These are phyloP conservation scores for Tylopilus cervinicoccineus DNA, from an alignment of 768 basidiomycete species.

Conservation along the genomic window DNA sequence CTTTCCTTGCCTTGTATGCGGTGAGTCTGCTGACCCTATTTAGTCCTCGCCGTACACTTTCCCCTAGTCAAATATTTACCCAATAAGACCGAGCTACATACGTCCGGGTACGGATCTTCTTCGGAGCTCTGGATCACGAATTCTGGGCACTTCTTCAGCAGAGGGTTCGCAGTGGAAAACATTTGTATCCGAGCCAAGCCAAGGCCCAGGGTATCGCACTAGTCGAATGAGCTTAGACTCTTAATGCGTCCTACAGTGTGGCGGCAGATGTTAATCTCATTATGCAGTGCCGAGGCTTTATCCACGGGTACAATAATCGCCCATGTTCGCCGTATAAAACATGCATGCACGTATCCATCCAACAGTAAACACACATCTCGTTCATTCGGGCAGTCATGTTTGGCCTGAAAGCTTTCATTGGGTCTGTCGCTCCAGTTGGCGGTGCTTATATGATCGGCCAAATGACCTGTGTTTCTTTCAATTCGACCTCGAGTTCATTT, in stretches of 20 bases:
- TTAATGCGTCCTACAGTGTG: background rate
- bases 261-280: background rate
- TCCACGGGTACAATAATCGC: background rate
- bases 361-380: background rate
- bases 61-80: too few species aligned
- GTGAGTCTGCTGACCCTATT: background rate
- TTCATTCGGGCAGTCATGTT: constrained; percentile 2
- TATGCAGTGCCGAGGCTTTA: background rate
- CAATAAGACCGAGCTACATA: too few species aligned
- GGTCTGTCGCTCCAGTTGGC: background rate
- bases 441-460: constrained; percentile 45
- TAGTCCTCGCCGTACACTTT: background rate
- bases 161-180: background rate
- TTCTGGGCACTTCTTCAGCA: background rate
- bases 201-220: background rate
- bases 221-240: background rate
- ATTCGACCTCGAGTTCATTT: constrained; percentile 21
- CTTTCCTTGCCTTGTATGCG: background rate
- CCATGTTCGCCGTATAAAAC: background rate
- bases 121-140: background rate
- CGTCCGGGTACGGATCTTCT: background rate
- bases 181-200: background rate
- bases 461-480: constrained; percentile 44
- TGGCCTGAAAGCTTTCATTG: constrained; percentile 8
- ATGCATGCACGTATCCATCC: background rate